Evolutionary conservation across 768 basidiomycete species (phyloP).

Genomic region (Mycena albidolilacea): DNA sequence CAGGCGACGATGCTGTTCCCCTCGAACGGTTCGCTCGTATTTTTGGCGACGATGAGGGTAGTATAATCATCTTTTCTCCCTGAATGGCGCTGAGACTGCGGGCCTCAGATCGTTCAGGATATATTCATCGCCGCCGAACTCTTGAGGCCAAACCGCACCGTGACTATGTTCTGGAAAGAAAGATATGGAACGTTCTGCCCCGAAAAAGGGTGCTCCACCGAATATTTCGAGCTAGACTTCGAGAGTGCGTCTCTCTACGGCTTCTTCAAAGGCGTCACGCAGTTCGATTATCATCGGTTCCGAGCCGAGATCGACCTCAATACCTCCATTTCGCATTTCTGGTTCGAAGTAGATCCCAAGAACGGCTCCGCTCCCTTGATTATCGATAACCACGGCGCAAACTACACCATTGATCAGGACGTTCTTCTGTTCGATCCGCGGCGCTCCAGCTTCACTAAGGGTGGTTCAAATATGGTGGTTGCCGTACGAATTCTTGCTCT

Average conservation of each 20-base stretch:
- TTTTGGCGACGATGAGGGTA: conserved; percentile 2
- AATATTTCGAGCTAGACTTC: not conserved
- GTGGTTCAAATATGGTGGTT: not conserved
- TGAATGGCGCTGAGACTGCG: not conserved
- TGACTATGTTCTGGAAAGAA: conserved; percentile 2
- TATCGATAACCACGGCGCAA: conserved; percentile 7
- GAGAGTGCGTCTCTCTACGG: not conserved
- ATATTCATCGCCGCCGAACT: not conserved
- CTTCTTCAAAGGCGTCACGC: not conserved
- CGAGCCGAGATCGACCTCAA: not conserved
- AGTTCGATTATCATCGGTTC: not conserved
- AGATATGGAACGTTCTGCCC: not conserved
- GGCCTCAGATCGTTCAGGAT: not conserved
- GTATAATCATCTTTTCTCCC: not conserved
- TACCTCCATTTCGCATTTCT: not conserved
- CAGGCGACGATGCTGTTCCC: not conserved
- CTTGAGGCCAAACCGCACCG: not conserved
- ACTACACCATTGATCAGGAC: not conserved
- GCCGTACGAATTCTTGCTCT: not conserved
- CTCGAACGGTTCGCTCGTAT: not conserved
- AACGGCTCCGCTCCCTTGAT: not conserved
- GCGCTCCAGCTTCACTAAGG: not conserved
- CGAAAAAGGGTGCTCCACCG: not conserved
- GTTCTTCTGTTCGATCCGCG: not conserved
- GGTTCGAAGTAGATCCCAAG: not conserved